Evolutionary conservation across 169 alveolate species (phyloP).

Genomic region (Plasmodium reichenowi): DNA sequence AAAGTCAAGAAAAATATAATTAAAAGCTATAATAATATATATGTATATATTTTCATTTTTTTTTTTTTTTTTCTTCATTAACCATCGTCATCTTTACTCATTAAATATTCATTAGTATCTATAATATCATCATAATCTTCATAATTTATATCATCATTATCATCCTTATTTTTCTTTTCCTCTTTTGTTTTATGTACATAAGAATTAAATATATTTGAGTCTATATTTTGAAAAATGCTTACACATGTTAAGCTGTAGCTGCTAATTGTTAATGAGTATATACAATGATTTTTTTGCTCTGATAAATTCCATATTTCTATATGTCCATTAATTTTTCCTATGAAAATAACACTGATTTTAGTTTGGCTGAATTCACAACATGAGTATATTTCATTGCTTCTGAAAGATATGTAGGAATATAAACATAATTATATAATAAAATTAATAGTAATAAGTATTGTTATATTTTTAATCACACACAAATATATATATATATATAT

Average conservation of each 20-base stretch:
- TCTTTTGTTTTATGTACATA: background rate
- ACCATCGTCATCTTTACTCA: conserved; percentile 72
- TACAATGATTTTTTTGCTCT: conserved; percentile 54
- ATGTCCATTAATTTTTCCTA: conserved; percentile 75
- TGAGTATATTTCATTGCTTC: conserved; percentile 74
- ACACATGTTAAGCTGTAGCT: conserved; percentile 69
- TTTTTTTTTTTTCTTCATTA: conserved; percentile 17
- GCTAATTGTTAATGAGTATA: conserved; percentile 56
- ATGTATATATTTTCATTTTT: background rate
- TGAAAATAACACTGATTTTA: conserved; percentile 59
- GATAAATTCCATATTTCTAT: conserved; percentile 75
- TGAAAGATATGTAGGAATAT: background rate
- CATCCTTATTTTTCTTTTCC: conserved; percentile 22
- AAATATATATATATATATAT: too few relatives aligned
- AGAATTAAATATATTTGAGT: conserved; percentile 12
- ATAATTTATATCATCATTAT: background rate
- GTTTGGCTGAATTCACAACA: conserved; percentile 75
- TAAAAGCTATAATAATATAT: background rate
- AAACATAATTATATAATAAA: background rate
- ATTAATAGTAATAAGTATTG: background rate
- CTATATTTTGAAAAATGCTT: conserved; percentile 45
- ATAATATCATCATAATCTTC: conserved; percentile 44
- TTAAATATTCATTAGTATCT: conserved; percentile 72
- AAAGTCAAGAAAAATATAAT: background rate
- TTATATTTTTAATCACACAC: too few relatives aligned